phyloP scores from a whole-genome alignment of 441 rosid species.

The Croton setiger region DNA sequence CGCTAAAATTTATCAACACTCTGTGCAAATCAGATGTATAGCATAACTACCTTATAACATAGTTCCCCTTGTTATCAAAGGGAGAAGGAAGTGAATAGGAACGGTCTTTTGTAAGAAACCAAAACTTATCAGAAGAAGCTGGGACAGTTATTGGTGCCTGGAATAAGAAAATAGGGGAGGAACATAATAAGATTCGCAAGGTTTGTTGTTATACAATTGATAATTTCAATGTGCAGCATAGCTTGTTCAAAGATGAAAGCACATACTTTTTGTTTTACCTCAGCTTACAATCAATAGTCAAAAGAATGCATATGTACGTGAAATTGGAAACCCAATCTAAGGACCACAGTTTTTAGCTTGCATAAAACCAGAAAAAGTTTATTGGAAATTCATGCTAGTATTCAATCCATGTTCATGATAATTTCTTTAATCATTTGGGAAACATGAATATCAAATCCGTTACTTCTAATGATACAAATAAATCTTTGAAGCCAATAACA shows the following conservation, averaged over 20 bases:
- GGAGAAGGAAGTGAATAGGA: slow-evolving; percentile 88
- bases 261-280: neutral
- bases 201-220: neutral
- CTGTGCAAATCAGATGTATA: neutral
- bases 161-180: slow-evolving; percentile 23
- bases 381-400: neutral
- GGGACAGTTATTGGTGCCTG: slow-evolving; percentile 81
- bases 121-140: slow-evolving; percentile 86
- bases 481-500: no score
- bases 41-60: slow-evolving; percentile 68
- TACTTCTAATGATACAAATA: neutral
- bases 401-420: neutral
- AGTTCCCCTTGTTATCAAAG: slow-evolving; percentile 84
- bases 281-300: neutral
- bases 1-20: neutral
- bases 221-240: neutral
- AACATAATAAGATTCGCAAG: slow-evolving; percentile 15
- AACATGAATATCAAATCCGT: neutral
- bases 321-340: neutral
- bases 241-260: neutral
- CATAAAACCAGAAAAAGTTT: slow-evolving; percentile 4
- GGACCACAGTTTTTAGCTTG: neutral
- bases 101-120: slow-evolving; percentile 69
- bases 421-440: neutral
- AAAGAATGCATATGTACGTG: slow-evolving; percentile 8